phyloP scores from a whole-genome alignment of 495 filamentous ascomycete species.

The Trichoderma erinaceum region DNA sequence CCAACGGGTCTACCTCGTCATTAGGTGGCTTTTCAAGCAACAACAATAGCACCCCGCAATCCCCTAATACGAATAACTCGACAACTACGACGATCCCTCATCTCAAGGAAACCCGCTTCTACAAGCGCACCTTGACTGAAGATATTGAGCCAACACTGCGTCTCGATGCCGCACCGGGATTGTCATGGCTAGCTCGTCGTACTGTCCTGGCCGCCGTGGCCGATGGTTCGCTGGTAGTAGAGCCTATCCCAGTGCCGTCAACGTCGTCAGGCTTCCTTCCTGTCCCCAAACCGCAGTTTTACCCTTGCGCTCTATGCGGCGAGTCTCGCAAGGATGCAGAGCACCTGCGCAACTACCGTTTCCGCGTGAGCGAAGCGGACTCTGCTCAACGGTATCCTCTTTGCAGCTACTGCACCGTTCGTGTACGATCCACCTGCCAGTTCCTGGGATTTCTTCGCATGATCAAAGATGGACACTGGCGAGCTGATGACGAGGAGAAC shows the following conservation, averaged over 20 bases:
- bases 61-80: conserved; percentile 42
- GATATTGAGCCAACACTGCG: conserved; percentile 93
- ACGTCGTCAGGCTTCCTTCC: conserved; percentile 29
- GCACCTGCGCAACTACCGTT: conserved; percentile 76
- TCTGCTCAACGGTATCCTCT: conserved; percentile 83
- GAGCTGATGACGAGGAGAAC: conserved; percentile 68
- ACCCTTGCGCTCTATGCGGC: conserved; percentile 83
- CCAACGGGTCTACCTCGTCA: conserved; percentile 40
- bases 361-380: conserved; percentile 78
- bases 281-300: conserved; percentile 52
- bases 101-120: conserved; percentile 88
- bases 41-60: conserved; percentile 41
- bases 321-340: conserved; percentile 64
- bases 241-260: conserved; percentile 62
- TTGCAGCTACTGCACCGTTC: conserved; percentile 76
- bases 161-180: conserved; percentile 79
- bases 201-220: conserved; percentile 75
- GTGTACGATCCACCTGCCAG: conserved; percentile 84
- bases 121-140: conserved; percentile 78
- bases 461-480: conserved; percentile 82
- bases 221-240: conserved; percentile 82
- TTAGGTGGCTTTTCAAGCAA: conserved; percentile 29
- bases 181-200: conserved; percentile 87
- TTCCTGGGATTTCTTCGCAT: conserved; percentile 86
- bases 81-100: conserved; percentile 28